Conservation (phyloP, 2,329 filamentous ascomycete species). For the Aurifilum marmelostoma region DNA sequence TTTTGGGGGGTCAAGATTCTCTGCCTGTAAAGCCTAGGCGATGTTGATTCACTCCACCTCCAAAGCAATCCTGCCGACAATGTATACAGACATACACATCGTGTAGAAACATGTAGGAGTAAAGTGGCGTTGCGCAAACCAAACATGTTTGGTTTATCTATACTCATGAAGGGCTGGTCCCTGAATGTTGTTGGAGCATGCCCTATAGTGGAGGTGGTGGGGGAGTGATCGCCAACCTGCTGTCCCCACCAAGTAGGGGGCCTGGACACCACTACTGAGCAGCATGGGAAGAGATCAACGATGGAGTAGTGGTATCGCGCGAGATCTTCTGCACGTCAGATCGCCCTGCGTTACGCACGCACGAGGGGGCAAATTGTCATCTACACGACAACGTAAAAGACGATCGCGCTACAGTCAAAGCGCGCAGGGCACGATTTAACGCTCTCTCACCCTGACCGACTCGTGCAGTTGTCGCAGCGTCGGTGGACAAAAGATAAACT, state of each 20-base stretch:
- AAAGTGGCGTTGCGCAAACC: not conserved
- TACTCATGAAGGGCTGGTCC: not conserved
- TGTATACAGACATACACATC: not conserved
- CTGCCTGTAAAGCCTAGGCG: not conserved
- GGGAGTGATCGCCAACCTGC: not conserved
- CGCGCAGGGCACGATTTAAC: not conserved
- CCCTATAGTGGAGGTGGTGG: not conserved
- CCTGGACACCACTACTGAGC: not conserved
- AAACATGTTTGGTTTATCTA: too few species aligned
- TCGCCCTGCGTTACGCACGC: constrained; percentile 1
- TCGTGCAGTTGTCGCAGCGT: not conserved
- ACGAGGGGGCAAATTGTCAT: not conserved
- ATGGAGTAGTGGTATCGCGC: not conserved
- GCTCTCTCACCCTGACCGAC: not conserved
- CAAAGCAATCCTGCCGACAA: not conserved
- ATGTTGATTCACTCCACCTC: not conserved
- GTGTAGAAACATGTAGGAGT: not conserved
- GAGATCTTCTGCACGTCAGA: constrained; percentile 9
- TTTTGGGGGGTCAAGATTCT: not conserved
- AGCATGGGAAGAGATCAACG: not conserved
- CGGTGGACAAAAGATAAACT: not conserved
- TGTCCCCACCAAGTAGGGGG: not conserved
- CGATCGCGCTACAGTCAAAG: not conserved
- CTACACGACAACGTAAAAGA: not conserved
- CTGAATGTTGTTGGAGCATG: not conserved